Evolutionary conservation across 1,284 basidiomycete species (phyloP).

Genomic region (Ustilago tritici): DNA sequence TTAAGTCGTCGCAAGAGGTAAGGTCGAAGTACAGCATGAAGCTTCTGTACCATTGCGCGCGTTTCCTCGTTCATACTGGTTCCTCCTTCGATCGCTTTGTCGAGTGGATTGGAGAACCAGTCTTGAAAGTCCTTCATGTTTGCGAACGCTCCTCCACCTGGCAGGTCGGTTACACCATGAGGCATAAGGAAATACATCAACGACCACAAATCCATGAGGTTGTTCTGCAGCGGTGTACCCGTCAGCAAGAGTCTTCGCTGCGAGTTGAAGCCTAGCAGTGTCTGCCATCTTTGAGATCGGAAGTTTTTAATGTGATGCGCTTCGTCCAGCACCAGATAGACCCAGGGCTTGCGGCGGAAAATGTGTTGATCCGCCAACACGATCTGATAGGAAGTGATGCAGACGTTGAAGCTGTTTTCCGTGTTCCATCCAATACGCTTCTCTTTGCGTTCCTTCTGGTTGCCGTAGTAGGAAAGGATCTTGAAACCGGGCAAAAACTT

Average conservation of each 20-base stretch:
- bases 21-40: conserved; percentile 91
- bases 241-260: conserved; percentile 88
- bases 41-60: conserved; percentile 84
- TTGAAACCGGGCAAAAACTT: conserved; percentile 96
- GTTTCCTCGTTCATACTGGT: conserved; percentile 84
- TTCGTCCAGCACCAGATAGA: conserved; percentile 95
- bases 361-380: conserved; percentile 90
- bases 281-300: conserved; percentile 94
- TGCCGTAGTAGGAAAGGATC: conserved; percentile 90
- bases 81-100: conserved; percentile 91
- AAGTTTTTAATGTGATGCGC: conserved; percentile 99
- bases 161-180: conserved; percentile 71
- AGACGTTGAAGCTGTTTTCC: conserved; percentile 92
- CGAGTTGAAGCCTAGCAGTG: conserved; percentile 90
- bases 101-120: conserved; percentile 90
- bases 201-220: conserved; percentile 94
- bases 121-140: conserved; percentile 93
- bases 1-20: conserved; percentile 95
- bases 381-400: conserved; percentile 93
- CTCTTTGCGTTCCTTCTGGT: conserved; percentile 90
- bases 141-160: conserved; percentile 80
- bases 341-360: conserved; percentile 94
- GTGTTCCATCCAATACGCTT: conserved; percentile 94
- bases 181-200: conserved; percentile 96
- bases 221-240: conserved; percentile 95